Evolutionary conservation across 192 early-diverging fungal species (phyloP), one percentile per base, ranked within the genome.

Genomic region (Coemansia asiatica): DNA sequence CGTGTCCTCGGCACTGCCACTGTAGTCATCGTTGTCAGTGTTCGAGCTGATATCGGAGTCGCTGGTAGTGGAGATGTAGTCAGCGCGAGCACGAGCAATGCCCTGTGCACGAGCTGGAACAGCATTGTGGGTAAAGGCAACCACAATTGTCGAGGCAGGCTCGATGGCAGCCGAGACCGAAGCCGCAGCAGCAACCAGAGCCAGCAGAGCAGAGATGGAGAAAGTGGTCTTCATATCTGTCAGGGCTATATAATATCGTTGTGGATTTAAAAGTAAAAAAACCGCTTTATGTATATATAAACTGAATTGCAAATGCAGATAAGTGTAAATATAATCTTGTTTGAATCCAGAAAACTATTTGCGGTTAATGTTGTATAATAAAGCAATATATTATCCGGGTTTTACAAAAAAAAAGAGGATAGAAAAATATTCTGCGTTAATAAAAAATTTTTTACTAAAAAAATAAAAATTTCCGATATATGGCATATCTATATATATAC

Each of bases 161-260:
- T 54, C 28, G 19, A 51, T 33, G n/a, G 47, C 50, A 22, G 48
- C 48, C 27, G 48, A 50, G 21, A 33, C 50, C 19, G 61, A 26
- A 5, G 29, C 46, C 2, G 58, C 58, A 4, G 38, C 58, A 5
- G 61, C 31, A 50, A 33, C 61, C 26, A 63, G 61, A 10, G 35
- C 49, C 5, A 54, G 13, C n/a, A 63, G 50, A 22, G 47, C 49
- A 40, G 61, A 63, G 50, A 63, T 19, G 15, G 61, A 63, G 50
- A 63, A 54, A 25, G 46, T 63, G 22, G 49, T 40, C 35, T 63
- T 63, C 61, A 63, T 62, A 29, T 62, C 23, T 50, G 28, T 18
- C 31, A 31, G 2, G 6, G 33, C 1, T 60, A 21, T 22, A n/a
- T 19, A 9, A n/a, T 9, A n/a, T 29, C 2, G 29, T 28, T 36